Evolutionary conservation across 192 early-diverging fungal genomes (phyloP).

Genomic region (Piromyces sp.): DNA sequence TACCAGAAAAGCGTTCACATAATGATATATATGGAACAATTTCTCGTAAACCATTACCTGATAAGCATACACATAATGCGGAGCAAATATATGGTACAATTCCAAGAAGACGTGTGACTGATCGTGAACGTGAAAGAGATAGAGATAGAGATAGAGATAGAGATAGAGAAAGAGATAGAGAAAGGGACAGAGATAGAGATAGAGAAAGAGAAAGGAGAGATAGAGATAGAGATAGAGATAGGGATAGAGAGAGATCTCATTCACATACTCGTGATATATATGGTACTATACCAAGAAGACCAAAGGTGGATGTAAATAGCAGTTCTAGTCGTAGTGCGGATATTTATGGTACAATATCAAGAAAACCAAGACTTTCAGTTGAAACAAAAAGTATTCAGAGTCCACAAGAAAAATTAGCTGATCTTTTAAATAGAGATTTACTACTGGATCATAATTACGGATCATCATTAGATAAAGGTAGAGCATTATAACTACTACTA

Average conservation of each 20-base stretch:
- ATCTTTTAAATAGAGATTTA: not conserved
- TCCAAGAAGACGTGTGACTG: not conserved
- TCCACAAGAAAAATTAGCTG: not conserved
- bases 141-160: not conserved
- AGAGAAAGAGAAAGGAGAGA: not conserved
- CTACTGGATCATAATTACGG: not conserved
- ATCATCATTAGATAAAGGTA: not conserved
- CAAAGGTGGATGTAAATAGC: not conserved
- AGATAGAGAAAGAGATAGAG: not conserved
- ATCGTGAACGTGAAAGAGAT: not conserved
- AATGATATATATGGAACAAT: not conserved
- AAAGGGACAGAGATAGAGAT: not conserved
- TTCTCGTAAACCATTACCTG: not conserved
- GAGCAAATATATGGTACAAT: not conserved
- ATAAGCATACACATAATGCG: not conserved
- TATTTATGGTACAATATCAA: not conserved
- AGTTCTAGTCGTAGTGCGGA: not conserved
- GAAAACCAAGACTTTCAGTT: not conserved
- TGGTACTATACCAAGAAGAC: not conserved
- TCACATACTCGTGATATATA: not conserved
- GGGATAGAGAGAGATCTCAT: not conserved
- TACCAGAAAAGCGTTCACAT: not conserved
- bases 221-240: not conserved
- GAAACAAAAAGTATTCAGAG: not conserved
- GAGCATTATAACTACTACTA: not conserved